Evolutionary conservation across 257 asterid genomes (phyloP).

Genomic region (Gardenia jasminoides): DNA sequence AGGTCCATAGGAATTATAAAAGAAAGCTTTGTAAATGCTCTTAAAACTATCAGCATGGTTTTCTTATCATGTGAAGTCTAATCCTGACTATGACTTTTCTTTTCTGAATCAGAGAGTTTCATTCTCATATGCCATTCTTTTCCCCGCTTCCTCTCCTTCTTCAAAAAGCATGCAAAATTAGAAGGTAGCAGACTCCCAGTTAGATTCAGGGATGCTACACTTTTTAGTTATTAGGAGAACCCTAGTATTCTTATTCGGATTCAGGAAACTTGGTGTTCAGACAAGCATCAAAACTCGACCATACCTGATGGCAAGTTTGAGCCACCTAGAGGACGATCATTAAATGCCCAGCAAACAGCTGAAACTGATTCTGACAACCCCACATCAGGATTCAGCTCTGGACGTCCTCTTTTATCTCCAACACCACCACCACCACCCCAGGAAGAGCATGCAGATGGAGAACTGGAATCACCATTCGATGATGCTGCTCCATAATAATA

Average conservation of each 20-base stretch:
- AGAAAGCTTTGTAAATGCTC: too few relatives aligned
- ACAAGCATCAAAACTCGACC: background rate
- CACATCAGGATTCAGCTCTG: background rate
- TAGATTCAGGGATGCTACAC: too few relatives aligned
- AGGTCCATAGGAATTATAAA: too few relatives aligned
- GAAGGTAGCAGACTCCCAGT: too few relatives aligned
- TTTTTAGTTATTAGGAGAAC: too few relatives aligned
- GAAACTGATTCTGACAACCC: slow-evolving; percentile 13
- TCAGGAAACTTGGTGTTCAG: too few relatives aligned
- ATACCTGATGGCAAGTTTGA: slow-evolving; percentile 39
- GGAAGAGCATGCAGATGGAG: slow-evolving; percentile 23
- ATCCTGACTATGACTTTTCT: too few relatives aligned
- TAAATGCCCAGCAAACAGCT: slow-evolving; percentile 24
- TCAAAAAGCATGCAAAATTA: background rate
- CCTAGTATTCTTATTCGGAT: too few relatives aligned
- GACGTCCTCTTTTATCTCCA: slow-evolving; percentile 53
- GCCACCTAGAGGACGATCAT: slow-evolving; percentile 26
- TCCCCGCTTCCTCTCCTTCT: background rate
- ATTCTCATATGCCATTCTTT: background rate
- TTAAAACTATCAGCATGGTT: background rate
- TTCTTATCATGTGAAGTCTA: background rate
- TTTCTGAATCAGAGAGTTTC: too few relatives aligned
- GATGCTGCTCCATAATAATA: slow-evolving; percentile 2
- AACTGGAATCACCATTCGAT: slow-evolving; percentile 13
- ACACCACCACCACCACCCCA: slow-evolving; percentile 32